phyloP scores from a whole-genome alignment of 257 asterid genomes.

The Jaltomata sinuosa region DNA sequence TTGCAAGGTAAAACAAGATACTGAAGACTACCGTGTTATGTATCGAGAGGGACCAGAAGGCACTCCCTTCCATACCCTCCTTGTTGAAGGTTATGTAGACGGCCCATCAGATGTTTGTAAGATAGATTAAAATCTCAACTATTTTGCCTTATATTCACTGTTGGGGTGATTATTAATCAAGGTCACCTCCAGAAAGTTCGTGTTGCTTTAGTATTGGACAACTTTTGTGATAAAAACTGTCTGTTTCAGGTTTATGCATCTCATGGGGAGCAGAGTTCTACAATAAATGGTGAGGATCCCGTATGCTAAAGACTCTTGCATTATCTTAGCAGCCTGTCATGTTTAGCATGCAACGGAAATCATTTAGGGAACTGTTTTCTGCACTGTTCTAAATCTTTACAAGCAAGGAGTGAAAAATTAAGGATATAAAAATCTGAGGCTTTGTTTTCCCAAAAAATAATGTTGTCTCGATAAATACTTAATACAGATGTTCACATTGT shows the following conservation, averaged over 20 bases:
- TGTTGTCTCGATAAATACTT: too few species aligned
- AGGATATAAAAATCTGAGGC: too few species aligned
- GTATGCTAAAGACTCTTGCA: neutral
- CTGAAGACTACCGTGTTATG: constrained; percentile 84
- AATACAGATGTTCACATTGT: neutral
- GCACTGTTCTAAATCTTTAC: neutral
- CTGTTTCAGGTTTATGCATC: constrained; percentile 64
- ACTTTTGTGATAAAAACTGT: neutral
- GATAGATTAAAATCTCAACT: constrained; percentile 18
- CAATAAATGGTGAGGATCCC: constrained; percentile 43
- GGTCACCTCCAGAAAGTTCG: neutral
- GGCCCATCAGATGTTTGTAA: constrained; percentile 93
- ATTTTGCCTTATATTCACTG: neutral
- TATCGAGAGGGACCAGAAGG: constrained; percentile 89
- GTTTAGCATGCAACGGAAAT: neutral
- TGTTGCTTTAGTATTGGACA: neutral
- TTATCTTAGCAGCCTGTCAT: neutral
- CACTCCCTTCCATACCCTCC: constrained; percentile 76
- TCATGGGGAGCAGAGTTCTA: constrained; percentile 70
- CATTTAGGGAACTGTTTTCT: neutral
- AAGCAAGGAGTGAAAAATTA: neutral
- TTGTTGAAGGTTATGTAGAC: constrained; percentile 86
- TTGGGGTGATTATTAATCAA: neutral
- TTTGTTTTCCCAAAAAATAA: too few species aligned
- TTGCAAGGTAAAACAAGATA: constrained; percentile 75